Base-by-base conservation (phyloP, 345 rosid species). In the Lumnitzera racemosa region DNA sequence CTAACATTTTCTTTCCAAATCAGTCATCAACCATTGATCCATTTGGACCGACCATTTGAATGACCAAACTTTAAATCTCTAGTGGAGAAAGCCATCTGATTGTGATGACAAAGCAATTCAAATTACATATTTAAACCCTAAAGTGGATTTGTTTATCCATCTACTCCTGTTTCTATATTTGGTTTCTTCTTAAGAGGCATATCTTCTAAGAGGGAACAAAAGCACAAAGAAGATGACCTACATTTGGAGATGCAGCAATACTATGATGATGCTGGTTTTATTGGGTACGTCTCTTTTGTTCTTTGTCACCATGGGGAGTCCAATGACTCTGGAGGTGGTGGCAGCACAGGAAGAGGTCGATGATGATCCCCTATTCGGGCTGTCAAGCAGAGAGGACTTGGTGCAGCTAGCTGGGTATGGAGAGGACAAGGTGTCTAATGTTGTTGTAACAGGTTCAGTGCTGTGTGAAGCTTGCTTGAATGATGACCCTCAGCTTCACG, bases 331-430 rank as follows among this genome's bases (percentile, higher is more conserved):
- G 3, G 50, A 4, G 4, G 25, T 10, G 43, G 20, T 9, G 46
- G 46, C 1, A 3, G 15, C 25, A 20, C 15, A 23, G 6, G 57
- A 31, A 23, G 57, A 23, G 57, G 57, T 23, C 13, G 57, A 54
- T 31, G 11, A 47, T 13, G 20, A 53, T 52, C 60, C 78, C 14
- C 12, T 72, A 1, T 47, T 55, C 15, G 69, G 61, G 62, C 24
- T 52, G 4, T 70, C 72, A 27, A 76, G 74, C 67, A 69, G 84
- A 61, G 84, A 82, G 24, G 91, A 85, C 61, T 49, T 85, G 84
- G 77, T 73, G 67, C 70, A 79, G 14, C 55, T 80, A 74, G 94
- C 87, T 23, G 94, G 94, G 5, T 86, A 86, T 12, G 94, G 94
- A 4, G 87, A 83, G 70, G 89, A 81, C 61, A 86, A 76, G 78